A percentile compares a stretch with the other conserved stretches of the same genome.
These are phyloP conservation scores for Evernia prunastri DNA, from an alignment of 495 filamentous ascomycete genomes.

Conservation along the genomic window DNA sequence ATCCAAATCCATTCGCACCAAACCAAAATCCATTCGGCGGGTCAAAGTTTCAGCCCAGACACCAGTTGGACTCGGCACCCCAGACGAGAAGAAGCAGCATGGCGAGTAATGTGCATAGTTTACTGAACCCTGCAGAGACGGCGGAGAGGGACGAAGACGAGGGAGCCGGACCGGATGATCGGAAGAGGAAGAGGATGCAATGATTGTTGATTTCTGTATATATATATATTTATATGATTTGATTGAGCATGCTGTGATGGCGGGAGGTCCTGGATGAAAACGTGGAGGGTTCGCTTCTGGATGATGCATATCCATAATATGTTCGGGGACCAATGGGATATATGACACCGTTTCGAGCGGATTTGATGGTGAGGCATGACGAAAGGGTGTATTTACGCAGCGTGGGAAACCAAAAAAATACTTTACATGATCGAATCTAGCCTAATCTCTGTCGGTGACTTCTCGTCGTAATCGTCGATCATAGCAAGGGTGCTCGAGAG, in stretches of 20 bases:
- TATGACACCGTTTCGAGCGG: neutral
- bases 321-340: neutral
- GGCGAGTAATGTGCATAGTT: constrained; percentile 68
- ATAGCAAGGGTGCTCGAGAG: too few species aligned
- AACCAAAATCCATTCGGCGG: constrained; percentile 43
- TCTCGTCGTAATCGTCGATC: neutral
- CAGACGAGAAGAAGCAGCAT: constrained; percentile 66
- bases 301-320: neutral
- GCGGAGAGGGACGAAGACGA: constrained; percentile 61
- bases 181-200: constrained; percentile 73
- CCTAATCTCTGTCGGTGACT: neutral
- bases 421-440: neutral
- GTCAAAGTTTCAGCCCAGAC: constrained; percentile 39
- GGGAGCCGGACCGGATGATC: constrained; percentile 52
- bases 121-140: constrained; percentile 82
- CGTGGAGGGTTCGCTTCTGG: neutral
- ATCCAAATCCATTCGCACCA: constrained; percentile 18
- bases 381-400: neutral
- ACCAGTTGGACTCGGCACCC: constrained; percentile 41
- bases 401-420: neutral
- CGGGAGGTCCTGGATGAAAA: neutral
- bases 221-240: constrained; percentile 8
- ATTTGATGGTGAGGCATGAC: neutral
- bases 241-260: neutral
- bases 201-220: constrained; percentile 27